Base-by-base conservation (phyloP, 2,329 filamentous ascomycete genomes). In the Fusarium piperis region DNA sequence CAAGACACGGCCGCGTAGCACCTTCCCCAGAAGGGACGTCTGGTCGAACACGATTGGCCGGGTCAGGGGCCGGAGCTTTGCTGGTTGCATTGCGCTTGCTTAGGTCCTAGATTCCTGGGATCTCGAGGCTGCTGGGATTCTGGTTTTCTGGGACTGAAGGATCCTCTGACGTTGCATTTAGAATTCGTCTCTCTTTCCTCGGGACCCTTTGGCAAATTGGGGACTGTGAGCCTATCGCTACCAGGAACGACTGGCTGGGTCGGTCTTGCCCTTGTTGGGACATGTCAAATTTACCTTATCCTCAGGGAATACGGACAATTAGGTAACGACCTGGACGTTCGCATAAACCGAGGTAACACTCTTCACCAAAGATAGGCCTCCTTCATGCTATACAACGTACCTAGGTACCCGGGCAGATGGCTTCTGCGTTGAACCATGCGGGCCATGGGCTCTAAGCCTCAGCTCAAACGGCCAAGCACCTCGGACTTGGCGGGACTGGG, bases 1-100 rank as follows among this genome's bases (percentile, higher is more conserved):
- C 71, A 66, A 71, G 67, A 64, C 59, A 51, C 60, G 71, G 72
- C 74, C 61, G 57, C 51, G 59, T 53, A 65, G 64, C 60, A 62
- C 72, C 64, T 72, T 70, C 66, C 74, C 68, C 64, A 70, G 65
- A 74, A 71, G 61, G 65, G 67, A 44, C 55, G 30, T 18, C 26
- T 60, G 44, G 59, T 62, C 23, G 13, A 39, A 26, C 39, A 51
- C 55, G 46, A 77, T 77, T 77, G 73, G 75, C 59, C 72, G 74
- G 74, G 72, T 67, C 67, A 16, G 62, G 75, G 75, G 75, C 74
- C 73, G 72, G 68, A 71, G 23, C 28, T 51, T 62, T 35, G 51
- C 52, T 69, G 69, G 68, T 33, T 70, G 65, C 63, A 64, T 66
- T 30, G 59, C 64, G 59, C 62, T 35, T 63, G 38, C 30, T 30